Percentiles rank a stretch among this genome's conserved stretches.
These are phyloP conservation scores for Turritis glabra DNA, from an alignment of 345 rosid genomes.

Conservation along the genomic window DNA sequence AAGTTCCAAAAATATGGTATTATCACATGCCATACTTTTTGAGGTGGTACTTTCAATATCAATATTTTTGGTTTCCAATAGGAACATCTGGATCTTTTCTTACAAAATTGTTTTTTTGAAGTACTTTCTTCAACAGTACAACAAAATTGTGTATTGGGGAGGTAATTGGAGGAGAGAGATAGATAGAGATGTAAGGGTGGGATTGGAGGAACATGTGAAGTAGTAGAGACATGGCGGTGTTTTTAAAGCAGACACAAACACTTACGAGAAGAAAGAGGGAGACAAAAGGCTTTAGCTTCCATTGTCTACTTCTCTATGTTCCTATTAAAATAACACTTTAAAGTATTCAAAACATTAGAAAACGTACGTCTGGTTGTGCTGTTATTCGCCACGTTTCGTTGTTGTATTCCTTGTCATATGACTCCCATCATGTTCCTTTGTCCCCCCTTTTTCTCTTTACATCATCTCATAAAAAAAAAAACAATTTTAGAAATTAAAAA, in stretches of 20 bases:
- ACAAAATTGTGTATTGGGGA: background rate
- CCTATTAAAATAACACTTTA: background rate
- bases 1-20: background rate
- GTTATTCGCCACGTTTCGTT: conserved; percentile 39
- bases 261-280: conserved; percentile 35
- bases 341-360: background rate
- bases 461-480: background rate
- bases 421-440: conserved; percentile 41
- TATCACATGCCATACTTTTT: conserved; percentile 28
- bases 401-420: conserved; percentile 28
- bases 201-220: conserved; percentile 38
- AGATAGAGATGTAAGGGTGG: conserved; percentile 7
- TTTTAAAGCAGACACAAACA: conserved; percentile 38
- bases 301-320: conserved; percentile 13
- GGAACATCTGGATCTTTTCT: background rate
- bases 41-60: background rate
- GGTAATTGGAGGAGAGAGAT: background rate
- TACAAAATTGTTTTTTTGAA: background rate
- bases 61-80: background rate
- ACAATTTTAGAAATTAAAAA: background rate
- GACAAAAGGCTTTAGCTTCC: conserved; percentile 28
- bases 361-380: background rate
- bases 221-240: conserved; percentile 37
- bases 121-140: background rate
- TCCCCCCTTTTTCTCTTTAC: conserved; percentile 8